Evolutionary conservation across 495 filamentous ascomycete species (phyloP).

Genomic region (Chaetomium cochliodes): DNA sequence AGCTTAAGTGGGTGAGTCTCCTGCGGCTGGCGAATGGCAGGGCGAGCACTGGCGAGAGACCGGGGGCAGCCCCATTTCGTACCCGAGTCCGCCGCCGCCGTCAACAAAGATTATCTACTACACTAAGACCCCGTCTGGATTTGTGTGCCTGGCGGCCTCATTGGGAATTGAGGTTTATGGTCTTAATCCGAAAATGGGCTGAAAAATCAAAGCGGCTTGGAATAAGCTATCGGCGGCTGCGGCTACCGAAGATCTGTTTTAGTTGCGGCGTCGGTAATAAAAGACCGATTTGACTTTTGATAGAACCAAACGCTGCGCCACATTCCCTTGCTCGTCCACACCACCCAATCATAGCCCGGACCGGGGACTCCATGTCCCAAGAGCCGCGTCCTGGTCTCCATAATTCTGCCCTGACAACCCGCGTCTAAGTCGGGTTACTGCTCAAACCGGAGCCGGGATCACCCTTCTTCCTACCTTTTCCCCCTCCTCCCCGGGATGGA

Average conservation of each 20-base stretch:
- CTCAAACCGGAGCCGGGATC: constrained; percentile 15
- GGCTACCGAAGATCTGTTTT: constrained; percentile 2
- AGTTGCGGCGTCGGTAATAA: neutral
- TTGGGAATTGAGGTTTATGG: neutral
- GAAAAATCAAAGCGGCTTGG: neutral
- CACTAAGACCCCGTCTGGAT: neutral
- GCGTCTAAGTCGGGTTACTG: constrained; percentile 11
- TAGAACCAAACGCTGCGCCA: constrained; percentile 14
- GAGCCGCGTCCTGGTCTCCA: constrained; percentile 22
- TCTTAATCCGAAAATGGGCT: neutral
- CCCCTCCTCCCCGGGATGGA: constrained; percentile 1
- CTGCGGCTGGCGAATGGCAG: constrained; percentile 17
- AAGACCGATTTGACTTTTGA: neutral
- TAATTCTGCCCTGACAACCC: constrained; percentile 16
- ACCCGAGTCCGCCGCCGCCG: constrained; percentile 7
- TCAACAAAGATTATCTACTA: neutral
- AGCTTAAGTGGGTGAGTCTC: constrained; percentile 18
- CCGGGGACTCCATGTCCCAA: neutral
- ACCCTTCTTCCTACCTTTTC: constrained; percentile 15
- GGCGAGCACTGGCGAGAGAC: neutral
- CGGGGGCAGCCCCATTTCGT: constrained; percentile 13
- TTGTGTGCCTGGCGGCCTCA: constrained; percentile 21
- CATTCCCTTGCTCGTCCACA: neutral
- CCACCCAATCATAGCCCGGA: constrained; percentile 15
- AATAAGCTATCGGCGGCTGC: constrained; percentile 12